These are phyloP conservation scores for Phycomyces blakesleeanus DNA, from an alignment of 192 early-diverging fungal species.

Conservation along the genomic window DNA sequence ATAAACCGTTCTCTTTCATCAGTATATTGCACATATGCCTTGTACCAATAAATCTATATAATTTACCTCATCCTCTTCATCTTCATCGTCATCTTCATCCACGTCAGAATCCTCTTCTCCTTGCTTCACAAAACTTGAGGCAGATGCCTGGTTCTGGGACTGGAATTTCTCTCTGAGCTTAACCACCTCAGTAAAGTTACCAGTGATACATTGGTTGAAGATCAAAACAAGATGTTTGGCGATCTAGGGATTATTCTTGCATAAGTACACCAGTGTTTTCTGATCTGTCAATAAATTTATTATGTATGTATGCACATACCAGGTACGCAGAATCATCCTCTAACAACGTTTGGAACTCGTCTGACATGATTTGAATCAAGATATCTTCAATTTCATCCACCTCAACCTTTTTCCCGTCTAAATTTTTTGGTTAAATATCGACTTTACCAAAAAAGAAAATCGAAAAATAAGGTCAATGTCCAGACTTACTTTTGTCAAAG, in stretches of 20 bases:
- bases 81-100: slow-evolving; percentile 25
- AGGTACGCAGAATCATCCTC: slow-evolving; percentile 57
- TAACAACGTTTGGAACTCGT: slow-evolving; percentile 50
- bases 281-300: not conserved
- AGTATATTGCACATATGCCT: not conserved
- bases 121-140: slow-evolving; percentile 22
- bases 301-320: too few species aligned
- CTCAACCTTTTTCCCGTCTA: slow-evolving; percentile 52
- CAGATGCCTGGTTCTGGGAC: slow-evolving; percentile 3
- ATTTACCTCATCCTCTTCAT: slow-evolving; percentile 5
- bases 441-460: not conserved
- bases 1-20: too few species aligned
- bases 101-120: slow-evolving; percentile 32
- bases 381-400: slow-evolving; percentile 52
- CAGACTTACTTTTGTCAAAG: slow-evolving; percentile 53
- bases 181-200: slow-evolving; percentile 33
- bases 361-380: slow-evolving; percentile 50
- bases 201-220: slow-evolving; percentile 44
- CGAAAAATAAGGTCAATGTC: not conserved
- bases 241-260: slow-evolving; percentile 7
- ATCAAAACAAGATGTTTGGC: slow-evolving; percentile 43
- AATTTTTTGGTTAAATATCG: not conserved
- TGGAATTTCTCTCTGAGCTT: slow-evolving; percentile 23
- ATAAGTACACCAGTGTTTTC: not conserved
- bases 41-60: not conserved